Evolutionary conservation across 352 stramenopile species (phyloP).

Genomic region (Nothophytophthora sp.): DNA sequence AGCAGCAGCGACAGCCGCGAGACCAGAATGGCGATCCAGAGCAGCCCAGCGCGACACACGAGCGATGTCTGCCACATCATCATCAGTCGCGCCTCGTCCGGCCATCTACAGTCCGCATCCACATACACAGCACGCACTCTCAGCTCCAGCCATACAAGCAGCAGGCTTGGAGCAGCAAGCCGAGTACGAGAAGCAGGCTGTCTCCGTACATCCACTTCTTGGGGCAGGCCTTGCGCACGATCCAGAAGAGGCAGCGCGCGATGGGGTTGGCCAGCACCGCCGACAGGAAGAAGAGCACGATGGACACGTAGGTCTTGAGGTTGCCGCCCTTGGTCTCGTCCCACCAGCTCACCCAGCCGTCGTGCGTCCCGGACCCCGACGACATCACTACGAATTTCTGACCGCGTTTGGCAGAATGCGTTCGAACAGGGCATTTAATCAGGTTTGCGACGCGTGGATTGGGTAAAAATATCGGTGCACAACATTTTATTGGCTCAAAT

Average conservation of each 20-base stretch:
- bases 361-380: conserved; percentile 48
- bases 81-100: conserved; percentile 53
- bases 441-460: background rate
- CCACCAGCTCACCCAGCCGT: conserved; percentile 65
- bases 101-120: conserved; percentile 68
- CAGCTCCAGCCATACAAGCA: background rate
- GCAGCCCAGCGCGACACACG: conserved; percentile 57
- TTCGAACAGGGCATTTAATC: too few relatives aligned
- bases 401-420: too few relatives aligned
- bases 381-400: too few relatives aligned
- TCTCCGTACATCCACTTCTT: conserved; percentile 56
- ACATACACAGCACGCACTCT: background rate
- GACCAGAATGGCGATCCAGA: conserved; percentile 68
- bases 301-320: conserved; percentile 63
- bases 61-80: conserved; percentile 83
- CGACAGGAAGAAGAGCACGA: conserved; percentile 82
- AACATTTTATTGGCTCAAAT: conserved; percentile 2
- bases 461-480: conserved; percentile 8
- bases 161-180: too few relatives aligned
- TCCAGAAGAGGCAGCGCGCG: conserved; percentile 67
- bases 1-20: conserved; percentile 64
- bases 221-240: conserved; percentile 54
- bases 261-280: conserved; percentile 71
- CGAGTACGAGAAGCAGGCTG: too few relatives aligned
- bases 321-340: conserved; percentile 42